Base-by-base conservation (phyloP, 2,329 filamentous ascomycete species). In the Hypomyces rosellus region DNA sequence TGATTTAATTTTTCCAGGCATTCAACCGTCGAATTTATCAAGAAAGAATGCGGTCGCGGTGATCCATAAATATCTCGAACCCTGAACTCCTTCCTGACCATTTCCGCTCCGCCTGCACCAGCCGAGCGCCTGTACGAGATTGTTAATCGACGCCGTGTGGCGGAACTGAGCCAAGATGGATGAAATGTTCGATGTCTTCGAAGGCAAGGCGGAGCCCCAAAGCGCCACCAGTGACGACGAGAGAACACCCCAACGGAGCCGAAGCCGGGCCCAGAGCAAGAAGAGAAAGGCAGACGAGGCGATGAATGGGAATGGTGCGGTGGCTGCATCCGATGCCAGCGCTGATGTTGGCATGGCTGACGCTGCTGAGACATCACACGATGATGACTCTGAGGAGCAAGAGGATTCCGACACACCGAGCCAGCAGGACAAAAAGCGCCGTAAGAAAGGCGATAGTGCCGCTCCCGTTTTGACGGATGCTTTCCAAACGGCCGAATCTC, bases 401-500 rank as follows among this genome's bases (percentile, higher is more conserved):
- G 66, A 71, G 18, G 61, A 66, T 18, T 69, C 70, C 1, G 70
- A 74, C 38, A 73, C 71, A 40, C 72, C 74, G 4, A 74, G 76
- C 49, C 73, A 82, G 48, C 69, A 71, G 55, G 67, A 70, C 52
- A 89, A 89, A 68, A 82, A 86, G 58, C 75, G 78, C 47, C 77
- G 80, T 58, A 78, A 82, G 63, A 80, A 84, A 59, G 74, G 72
- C 50, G 86, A 86, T 61, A 81, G 81, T 9, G 86, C 85, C 54
- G 66, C 52, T 1, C 89, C 92, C 5, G 85, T 97, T 43, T 81
- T 97, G 60, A 90, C 92, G 16, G 93, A 99, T 72, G 84, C 86
- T 12, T 99, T 99, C 68, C 85, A 97, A 73, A 97, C 93, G 12
- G 91, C 93, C 64, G 85, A 96, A 71, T 95, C 91, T 56, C 81